Conservation (phyloP, 2,329 filamentous ascomycete genomes). For the Claviceps africana region DNA sequence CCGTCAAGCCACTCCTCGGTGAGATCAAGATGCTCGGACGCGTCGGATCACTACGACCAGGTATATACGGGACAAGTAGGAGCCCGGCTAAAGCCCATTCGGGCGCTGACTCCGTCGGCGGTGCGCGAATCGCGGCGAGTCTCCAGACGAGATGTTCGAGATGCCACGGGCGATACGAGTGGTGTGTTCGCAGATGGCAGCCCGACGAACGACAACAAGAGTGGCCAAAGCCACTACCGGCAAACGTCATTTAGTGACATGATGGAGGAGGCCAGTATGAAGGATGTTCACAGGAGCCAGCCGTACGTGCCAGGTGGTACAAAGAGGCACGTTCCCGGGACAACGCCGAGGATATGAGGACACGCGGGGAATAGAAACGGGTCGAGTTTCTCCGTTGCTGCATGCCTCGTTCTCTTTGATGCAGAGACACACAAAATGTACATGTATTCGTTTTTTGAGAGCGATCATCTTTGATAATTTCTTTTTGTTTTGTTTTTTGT, state of each 20-base stretch:
- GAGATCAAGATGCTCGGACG: conserved; percentile 8
- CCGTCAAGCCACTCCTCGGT: conserved; percentile 12
- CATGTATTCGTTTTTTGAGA: too few species aligned
- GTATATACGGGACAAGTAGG: conserved; percentile 15
- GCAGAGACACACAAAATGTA: too few species aligned
- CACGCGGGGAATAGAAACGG: too few species aligned
- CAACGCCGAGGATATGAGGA: conserved; percentile 17
- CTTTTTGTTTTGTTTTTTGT: too few species aligned
- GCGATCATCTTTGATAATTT: too few species aligned
- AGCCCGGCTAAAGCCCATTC: conserved; percentile 22
- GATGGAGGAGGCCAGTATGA: conserved; percentile 33
- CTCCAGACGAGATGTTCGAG: conserved; percentile 21
- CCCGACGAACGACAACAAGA: conserved; percentile 16
- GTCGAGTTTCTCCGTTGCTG: too few species aligned
- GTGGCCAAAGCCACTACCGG: conserved; percentile 12
- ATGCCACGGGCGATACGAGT: conserved; percentile 33
- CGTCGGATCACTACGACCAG: conserved; percentile 14
- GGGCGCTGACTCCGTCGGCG: conserved; percentile 21
- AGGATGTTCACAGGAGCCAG: conserved; percentile 26
- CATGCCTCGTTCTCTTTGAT: too few species aligned
- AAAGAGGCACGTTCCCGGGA: conserved; percentile 18
- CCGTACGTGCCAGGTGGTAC: conserved; percentile 17
- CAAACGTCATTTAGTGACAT: conserved; percentile 39
- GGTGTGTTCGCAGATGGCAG: conserved; percentile 38
- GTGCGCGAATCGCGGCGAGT: conserved; percentile 13